These are phyloP conservation scores for Rhodotorula sp. DNA, from an alignment of 1,284 basidiomycete genomes.

Conservation along the genomic window DNA sequence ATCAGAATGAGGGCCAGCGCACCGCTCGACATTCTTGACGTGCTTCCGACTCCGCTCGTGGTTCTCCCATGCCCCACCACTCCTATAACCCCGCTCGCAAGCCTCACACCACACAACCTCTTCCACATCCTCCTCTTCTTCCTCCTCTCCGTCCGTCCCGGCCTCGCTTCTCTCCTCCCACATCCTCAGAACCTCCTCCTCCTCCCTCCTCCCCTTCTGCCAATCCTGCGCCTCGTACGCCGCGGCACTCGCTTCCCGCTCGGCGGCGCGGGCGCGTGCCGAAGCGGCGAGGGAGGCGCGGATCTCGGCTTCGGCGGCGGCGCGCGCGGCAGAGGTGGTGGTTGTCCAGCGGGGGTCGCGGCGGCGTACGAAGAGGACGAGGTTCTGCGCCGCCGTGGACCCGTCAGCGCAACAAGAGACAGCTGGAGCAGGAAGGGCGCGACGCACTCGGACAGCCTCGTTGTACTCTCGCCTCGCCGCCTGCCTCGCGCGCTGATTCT, in stretches of 20 bases:
- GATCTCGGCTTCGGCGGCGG: conserved; percentile 32
- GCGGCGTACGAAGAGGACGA: conserved; percentile 84
- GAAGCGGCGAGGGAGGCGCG: conserved; percentile 44
- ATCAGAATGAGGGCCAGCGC: conserved; percentile 29
- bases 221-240: conserved; percentile 47
- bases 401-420: neutral
- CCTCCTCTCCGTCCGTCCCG: conserved; percentile 36
- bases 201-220: conserved; percentile 58
- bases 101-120: conserved; percentile 86
- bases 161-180: conserved; percentile 58
- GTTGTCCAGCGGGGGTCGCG: conserved; percentile 78
- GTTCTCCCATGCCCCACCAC: conserved; percentile 91
- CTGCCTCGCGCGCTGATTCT: conserved; percentile 84
- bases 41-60: conserved; percentile 97
- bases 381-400: conserved; percentile 56
- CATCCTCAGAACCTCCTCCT: conserved; percentile 40
- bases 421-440: neutral
- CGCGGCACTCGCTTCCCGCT: conserved; percentile 43
- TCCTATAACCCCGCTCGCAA: conserved; percentile 85
- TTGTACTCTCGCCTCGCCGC: conserved; percentile 72
- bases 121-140: conserved; percentile 36
- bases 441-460: conserved; percentile 75
- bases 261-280: conserved; percentile 40
- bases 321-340: conserved; percentile 23
- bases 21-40: conserved; percentile 75